These are phyloP conservation scores for Peribolospora kevripleyi DNA, from an alignment of 768 basidiomycete species.

Conservation along the genomic window DNA sequence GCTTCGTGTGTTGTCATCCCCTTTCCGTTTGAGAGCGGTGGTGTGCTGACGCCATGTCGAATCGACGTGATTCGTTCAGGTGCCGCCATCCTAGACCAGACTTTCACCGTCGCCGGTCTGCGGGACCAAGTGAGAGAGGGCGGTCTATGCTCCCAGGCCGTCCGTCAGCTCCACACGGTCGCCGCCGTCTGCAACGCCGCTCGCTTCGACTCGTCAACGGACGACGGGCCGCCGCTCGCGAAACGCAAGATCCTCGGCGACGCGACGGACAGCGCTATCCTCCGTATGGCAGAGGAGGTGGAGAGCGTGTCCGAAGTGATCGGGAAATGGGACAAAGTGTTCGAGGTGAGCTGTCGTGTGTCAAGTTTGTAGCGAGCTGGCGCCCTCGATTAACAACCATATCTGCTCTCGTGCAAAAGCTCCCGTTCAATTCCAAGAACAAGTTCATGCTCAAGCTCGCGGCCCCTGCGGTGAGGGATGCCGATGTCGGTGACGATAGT, in stretches of 20 bases:
- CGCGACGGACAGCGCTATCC: slow-evolving; percentile 31
- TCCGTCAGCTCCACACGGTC: slow-evolving; percentile 18
- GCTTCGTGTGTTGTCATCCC: too few relatives aligned
- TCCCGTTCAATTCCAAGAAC: slow-evolving; percentile 23
- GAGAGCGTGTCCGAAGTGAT: slow-evolving; percentile 9
- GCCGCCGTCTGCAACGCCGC: slow-evolving; percentile 33
- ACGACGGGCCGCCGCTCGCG: slow-evolving; percentile 13
- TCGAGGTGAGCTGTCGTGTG: slow-evolving; percentile 9
- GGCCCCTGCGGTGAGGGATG: slow-evolving; percentile 4
- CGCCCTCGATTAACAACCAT: too few relatives aligned
- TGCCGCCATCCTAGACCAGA: too few relatives aligned
- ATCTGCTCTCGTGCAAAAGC: too few relatives aligned
- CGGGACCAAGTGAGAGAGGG: slow-evolving; percentile 12
- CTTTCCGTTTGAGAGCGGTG: too few relatives aligned
- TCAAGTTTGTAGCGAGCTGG: too few relatives aligned
- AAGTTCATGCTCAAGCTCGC: slow-evolving; percentile 32
- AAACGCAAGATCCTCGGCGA: slow-evolving; percentile 3
- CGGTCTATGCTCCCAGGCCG: not conserved
- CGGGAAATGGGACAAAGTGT: slow-evolving; percentile 18
- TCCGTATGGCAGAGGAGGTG: slow-evolving; percentile 25
- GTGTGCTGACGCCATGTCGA: too few relatives aligned
- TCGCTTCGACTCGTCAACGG: slow-evolving; percentile 21
- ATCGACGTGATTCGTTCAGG: slow-evolving; percentile 4
- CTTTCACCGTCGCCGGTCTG: not conserved
- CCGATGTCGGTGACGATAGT: not conserved